phyloP scores from a whole-genome alignment of 768 basidiomycete species.

The Amylocystis lapponica region DNA sequence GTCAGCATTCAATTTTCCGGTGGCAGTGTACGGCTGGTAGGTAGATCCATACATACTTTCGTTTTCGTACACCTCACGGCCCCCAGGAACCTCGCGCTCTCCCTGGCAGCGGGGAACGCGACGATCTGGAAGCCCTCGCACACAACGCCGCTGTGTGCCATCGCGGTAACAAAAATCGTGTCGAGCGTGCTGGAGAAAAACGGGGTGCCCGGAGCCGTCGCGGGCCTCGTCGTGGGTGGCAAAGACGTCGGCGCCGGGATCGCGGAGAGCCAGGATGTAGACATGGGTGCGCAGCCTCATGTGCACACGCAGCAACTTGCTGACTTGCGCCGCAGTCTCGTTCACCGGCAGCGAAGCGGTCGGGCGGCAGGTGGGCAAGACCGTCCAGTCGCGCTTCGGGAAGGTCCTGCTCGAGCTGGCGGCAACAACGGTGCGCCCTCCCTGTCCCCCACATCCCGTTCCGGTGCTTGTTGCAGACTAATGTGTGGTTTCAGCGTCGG shows the following conservation, averaged over 20 bases:
- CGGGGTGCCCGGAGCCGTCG: constrained; percentile 77
- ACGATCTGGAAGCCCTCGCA: constrained; percentile 96
- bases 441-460: not conserved
- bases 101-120: constrained; percentile 86
- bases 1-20: constrained; percentile 95
- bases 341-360: constrained; percentile 93
- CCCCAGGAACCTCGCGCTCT: constrained; percentile 82
- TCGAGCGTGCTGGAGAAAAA: constrained; percentile 76
- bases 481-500: constrained; percentile 52
- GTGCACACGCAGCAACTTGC: constrained; percentile 30
- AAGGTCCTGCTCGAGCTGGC: constrained; percentile 89
- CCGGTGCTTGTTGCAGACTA: not conserved
- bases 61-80: not conserved
- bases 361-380: constrained; percentile 83
- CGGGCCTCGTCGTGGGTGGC: constrained; percentile 78
- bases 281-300: constrained; percentile 66
- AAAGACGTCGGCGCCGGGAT: constrained; percentile 76
- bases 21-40: constrained; percentile 89
- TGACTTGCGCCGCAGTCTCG: constrained; percentile 84
- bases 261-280: constrained; percentile 67
- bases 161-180: constrained; percentile 86
- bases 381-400: constrained; percentile 83
- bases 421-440: constrained; percentile 81
- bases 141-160: constrained; percentile 82
- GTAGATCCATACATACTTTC: constrained; percentile 35